Conservation (phyloP, 495 filamentous ascomycete genomes). For the Penicillium taxi region DNA sequence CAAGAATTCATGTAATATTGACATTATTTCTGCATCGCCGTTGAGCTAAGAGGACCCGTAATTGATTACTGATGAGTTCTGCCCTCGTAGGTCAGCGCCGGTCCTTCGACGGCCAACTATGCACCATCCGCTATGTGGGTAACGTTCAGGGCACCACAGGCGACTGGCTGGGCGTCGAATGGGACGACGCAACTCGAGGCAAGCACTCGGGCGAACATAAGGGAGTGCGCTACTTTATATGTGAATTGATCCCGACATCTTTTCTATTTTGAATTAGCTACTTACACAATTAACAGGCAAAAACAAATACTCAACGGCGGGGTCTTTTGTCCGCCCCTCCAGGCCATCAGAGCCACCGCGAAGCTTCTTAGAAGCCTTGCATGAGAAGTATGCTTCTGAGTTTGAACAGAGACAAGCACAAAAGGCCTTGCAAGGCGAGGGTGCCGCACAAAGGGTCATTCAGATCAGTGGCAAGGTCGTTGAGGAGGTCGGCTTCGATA, state of each 20-base stretch:
- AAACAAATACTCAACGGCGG: conserved; percentile 59
- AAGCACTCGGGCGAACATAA: conserved; percentile 84
- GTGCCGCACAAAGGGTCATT: conserved; percentile 40
- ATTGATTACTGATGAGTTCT: conserved; percentile 11
- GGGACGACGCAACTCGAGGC: conserved; percentile 78
- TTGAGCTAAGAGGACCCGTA: too few relatives aligned
- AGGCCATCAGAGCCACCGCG: conserved; percentile 57
- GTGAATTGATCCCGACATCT: conserved; percentile 35
- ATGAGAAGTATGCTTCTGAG: conserved; percentile 71
- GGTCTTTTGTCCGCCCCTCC: conserved; percentile 77
- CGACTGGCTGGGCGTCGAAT: conserved; percentile 91
- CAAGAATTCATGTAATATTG: neutral
- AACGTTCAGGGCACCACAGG: conserved; percentile 65
- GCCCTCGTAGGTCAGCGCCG: conserved; percentile 48
- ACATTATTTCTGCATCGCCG: too few relatives aligned
- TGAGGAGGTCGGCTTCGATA: conserved; percentile 94
- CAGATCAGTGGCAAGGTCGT: conserved; percentile 77
- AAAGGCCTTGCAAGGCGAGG: conserved; percentile 10
- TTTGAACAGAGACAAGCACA: conserved; percentile 18
- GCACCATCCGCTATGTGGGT: conserved; percentile 82
- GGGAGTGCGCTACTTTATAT: conserved; percentile 74
- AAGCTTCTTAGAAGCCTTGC: conserved; percentile 71
- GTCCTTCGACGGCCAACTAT: conserved; percentile 63
- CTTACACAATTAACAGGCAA: conserved; percentile 42
- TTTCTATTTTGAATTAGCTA: neutral